Conservation (phyloP, 1,284 basidiomycete genomes). For the Marasmius sp. region DNA sequence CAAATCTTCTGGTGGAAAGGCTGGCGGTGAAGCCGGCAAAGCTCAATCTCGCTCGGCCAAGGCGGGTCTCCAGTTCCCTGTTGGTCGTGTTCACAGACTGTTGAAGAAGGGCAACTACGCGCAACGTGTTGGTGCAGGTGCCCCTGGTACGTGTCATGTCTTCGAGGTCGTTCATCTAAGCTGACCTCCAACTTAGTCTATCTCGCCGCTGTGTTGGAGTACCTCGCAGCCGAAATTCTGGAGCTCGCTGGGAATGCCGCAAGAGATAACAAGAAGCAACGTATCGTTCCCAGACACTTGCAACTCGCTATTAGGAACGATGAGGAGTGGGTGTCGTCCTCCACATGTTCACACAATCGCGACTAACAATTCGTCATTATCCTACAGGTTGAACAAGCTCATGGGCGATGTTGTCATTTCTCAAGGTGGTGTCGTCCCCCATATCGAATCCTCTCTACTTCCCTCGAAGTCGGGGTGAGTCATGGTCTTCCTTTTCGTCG, state of each 20-base stretch:
- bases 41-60: conserved; percentile 25
- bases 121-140: conserved; percentile 62
- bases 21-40: conserved; percentile 50
- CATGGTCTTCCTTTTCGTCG: background rate
- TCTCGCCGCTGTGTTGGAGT: conserved; percentile 75
- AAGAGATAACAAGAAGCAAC: conserved; percentile 84
- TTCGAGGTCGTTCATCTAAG: background rate
- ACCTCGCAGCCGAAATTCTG: conserved; percentile 87
- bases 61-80: conserved; percentile 52
- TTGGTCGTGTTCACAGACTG: conserved; percentile 86
- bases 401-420: conserved; percentile 86
- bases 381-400: conserved; percentile 58
- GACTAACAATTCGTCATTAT: background rate
- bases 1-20: conserved; percentile 57
- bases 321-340: conserved; percentile 53
- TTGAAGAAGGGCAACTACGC: conserved; percentile 56
- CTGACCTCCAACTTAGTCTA: conserved; percentile 55
- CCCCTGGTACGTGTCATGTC: conserved; percentile 58
- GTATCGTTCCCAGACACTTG: conserved; percentile 87
- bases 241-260: conserved; percentile 88
- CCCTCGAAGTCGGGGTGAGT: conserved; percentile 41
- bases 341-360: background rate
- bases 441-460: conserved; percentile 38
- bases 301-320: conserved; percentile 89
- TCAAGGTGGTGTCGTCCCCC: conserved; percentile 88